phyloP scores from a whole-genome alignment of 2,329 filamentous ascomycete species.

The Fusarium nanum region DNA sequence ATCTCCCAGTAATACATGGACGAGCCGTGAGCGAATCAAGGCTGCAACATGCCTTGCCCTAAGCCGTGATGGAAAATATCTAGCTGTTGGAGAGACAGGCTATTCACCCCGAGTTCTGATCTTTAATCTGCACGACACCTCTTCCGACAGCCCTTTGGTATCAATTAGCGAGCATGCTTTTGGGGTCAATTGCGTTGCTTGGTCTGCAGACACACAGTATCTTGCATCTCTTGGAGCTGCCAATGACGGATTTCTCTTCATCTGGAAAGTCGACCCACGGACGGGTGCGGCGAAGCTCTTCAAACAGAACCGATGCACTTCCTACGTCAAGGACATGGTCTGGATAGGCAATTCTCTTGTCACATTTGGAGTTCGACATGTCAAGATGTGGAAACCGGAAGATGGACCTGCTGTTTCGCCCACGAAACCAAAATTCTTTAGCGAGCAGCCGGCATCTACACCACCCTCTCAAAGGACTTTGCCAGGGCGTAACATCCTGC shows the following conservation, averaged over 20 bases:
- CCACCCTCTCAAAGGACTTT: conserved; percentile 69
- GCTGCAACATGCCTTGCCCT: conserved; percentile 91
- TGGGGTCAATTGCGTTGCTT: conserved; percentile 88
- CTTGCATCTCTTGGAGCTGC: conserved; percentile 88
- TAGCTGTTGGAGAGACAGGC: conserved; percentile 95
- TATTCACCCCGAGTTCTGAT: conserved; percentile 92
- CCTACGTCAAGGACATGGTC: conserved; percentile 83
- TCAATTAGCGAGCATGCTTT: conserved; percentile 90
- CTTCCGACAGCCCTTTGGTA: conserved; percentile 83
- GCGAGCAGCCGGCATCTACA: conserved; percentile 53
- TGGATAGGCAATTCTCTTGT: conserved; percentile 90
- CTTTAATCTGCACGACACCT: conserved; percentile 84
- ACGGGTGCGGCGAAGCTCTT: conserved; percentile 83
- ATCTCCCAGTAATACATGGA: conserved; percentile 79
- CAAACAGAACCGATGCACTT: conserved; percentile 92
- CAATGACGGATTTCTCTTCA: conserved; percentile 93
- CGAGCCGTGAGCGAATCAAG: conserved; percentile 91
- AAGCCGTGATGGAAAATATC: conserved; percentile 85
- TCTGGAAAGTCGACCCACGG: conserved; percentile 88
- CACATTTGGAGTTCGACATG: conserved; percentile 88
- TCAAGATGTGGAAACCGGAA: conserved; percentile 92
- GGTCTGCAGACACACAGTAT: conserved; percentile 87
- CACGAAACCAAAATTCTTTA: conserved; percentile 67
- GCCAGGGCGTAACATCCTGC: conserved; percentile 85
- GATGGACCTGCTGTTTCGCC: conserved; percentile 71